These are phyloP conservation scores for Letharia columbiana DNA, from an alignment of 495 filamentous ascomycete species.

Conservation along the genomic window DNA sequence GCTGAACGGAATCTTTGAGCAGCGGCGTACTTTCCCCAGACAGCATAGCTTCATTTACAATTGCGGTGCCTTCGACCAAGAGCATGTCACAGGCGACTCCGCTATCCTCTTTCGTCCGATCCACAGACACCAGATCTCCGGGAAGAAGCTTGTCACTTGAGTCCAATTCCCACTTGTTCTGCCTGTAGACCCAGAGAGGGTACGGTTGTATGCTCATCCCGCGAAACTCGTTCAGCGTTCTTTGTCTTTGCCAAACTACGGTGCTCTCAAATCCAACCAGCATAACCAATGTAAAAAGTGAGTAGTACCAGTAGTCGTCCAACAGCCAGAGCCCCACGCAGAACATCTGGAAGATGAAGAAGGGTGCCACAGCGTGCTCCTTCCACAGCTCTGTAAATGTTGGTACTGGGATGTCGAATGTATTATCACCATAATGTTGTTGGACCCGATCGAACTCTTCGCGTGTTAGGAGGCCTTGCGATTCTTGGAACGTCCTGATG, in stretches of 20 bases:
- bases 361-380: slow-evolving; percentile 96
- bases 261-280: slow-evolving; percentile 96
- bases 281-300: slow-evolving; percentile 97
- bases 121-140: slow-evolving; percentile 92
- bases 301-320: slow-evolving; percentile 99
- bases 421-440: slow-evolving; percentile 93
- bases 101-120: slow-evolving; percentile 91
- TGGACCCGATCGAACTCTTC: slow-evolving; percentile 68
- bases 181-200: slow-evolving; percentile 78
- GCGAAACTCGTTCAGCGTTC: slow-evolving; percentile 93
- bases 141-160: slow-evolving; percentile 91
- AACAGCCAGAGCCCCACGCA: slow-evolving; percentile 98
- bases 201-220: slow-evolving; percentile 99
- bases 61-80: slow-evolving; percentile 85
- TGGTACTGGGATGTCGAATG: slow-evolving; percentile 95
- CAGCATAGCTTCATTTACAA: slow-evolving; percentile 99
- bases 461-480: slow-evolving; percentile 58
- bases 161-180: slow-evolving; percentile 78
- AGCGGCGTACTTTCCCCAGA: slow-evolving; percentile 96
- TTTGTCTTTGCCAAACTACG: slow-evolving; percentile 97
- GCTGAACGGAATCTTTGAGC: slow-evolving; percentile 90
- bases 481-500: slow-evolving; percentile 68
- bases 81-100: slow-evolving; percentile 97
- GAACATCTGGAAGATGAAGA: slow-evolving; percentile 99
- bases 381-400: slow-evolving; percentile 93